phyloP scores from a whole-genome alignment of 805 yeast species.

The Pichia insulana region DNA sequence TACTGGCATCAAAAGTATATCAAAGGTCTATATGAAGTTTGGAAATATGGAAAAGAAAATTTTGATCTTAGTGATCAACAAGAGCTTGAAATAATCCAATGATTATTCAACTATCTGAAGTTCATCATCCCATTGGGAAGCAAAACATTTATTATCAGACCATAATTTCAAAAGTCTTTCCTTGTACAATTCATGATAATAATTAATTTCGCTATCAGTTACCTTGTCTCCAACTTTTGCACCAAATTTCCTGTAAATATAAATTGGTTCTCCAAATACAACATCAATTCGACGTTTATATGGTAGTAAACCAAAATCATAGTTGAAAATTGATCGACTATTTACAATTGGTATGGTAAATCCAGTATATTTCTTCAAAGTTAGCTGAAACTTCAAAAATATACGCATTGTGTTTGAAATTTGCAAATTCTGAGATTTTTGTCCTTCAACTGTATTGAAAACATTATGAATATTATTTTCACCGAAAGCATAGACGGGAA shows the following conservation, averaged over 20 bases:
- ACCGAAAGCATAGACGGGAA: slow-evolving; percentile 88
- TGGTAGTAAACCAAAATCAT: slow-evolving; percentile 87
- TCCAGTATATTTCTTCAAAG: slow-evolving; percentile 64
- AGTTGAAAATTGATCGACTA: slow-evolving; percentile 87
- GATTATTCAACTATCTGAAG: slow-evolving; percentile 36
- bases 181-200: slow-evolving; percentile 66
- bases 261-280: slow-evolving; percentile 58
- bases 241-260: slow-evolving; percentile 28
- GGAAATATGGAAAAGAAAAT: slow-evolving; percentile 50
- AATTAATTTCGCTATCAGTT: slow-evolving; percentile 43
- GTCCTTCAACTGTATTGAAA: slow-evolving; percentile 21
- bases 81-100: slow-evolving; percentile 38
- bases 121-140: slow-evolving; percentile 40
- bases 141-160: slow-evolving; percentile 53
- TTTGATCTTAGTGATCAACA: slow-evolving; percentile 40
- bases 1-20: slow-evolving; percentile 70
- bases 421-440: slow-evolving; percentile 10
- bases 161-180: slow-evolving; percentile 55
- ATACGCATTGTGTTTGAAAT: slow-evolving; percentile 23
- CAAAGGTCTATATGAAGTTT: slow-evolving; percentile 52
- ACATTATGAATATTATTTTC: slow-evolving; percentile 58
- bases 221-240: slow-evolving; percentile 20
- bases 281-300: slow-evolving; percentile 72
- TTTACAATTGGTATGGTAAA: slow-evolving; percentile 88
- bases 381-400: slow-evolving; percentile 51